These are phyloP conservation scores for Serpula lacrymans DNA, from an alignment of 768 basidiomycete species.

Conservation along the genomic window DNA sequence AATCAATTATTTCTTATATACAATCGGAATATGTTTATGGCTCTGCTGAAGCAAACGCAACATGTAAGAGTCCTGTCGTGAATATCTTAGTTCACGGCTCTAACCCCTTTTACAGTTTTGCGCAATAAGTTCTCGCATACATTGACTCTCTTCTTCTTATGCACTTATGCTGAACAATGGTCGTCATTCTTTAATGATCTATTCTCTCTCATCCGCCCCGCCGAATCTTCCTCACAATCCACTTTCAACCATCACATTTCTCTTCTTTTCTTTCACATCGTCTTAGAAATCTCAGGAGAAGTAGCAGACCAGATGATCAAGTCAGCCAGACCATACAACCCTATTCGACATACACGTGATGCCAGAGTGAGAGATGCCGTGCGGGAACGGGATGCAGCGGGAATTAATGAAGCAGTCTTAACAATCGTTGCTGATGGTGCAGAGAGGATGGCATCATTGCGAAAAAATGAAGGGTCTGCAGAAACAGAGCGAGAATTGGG, in stretches of 20 bases:
- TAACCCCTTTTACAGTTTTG: slow-evolving; percentile 51
- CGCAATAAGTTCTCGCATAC: slow-evolving; percentile 96
- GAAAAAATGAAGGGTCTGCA: slow-evolving; percentile 42
- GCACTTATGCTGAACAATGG: slow-evolving; percentile 84
- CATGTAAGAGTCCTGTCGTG: slow-evolving; percentile 56
- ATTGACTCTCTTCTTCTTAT: slow-evolving; percentile 83
- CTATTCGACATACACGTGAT: slow-evolving; percentile 76
- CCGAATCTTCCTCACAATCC: slow-evolving; percentile 51
- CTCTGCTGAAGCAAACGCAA: slow-evolving; percentile 72
- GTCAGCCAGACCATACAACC: slow-evolving; percentile 71
- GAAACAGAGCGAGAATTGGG: slow-evolving; percentile 51
- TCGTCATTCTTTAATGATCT: slow-evolving; percentile 80
- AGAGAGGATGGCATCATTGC: slow-evolving; percentile 51
- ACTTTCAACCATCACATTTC: slow-evolving; percentile 82
- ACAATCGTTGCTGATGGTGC: slow-evolving; percentile 74
- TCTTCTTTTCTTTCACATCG: slow-evolving; percentile 84
- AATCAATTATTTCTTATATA: slow-evolving; percentile 77
- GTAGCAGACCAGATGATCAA: slow-evolving; percentile 96
- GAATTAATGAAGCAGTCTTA: slow-evolving; percentile 84
- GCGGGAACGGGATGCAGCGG: slow-evolving; percentile 81
- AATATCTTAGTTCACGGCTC: slow-evolving; percentile 6
- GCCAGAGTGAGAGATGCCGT: slow-evolving; percentile 85
- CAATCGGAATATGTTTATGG: slow-evolving; percentile 87
- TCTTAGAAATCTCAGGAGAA: slow-evolving; percentile 94
- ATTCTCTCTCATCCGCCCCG: slow-evolving; percentile 66